Evolutionary conservation across 2,329 filamentous ascomycete genomes (phyloP).

Genomic region (Verticillium nonalfalfae): DNA sequence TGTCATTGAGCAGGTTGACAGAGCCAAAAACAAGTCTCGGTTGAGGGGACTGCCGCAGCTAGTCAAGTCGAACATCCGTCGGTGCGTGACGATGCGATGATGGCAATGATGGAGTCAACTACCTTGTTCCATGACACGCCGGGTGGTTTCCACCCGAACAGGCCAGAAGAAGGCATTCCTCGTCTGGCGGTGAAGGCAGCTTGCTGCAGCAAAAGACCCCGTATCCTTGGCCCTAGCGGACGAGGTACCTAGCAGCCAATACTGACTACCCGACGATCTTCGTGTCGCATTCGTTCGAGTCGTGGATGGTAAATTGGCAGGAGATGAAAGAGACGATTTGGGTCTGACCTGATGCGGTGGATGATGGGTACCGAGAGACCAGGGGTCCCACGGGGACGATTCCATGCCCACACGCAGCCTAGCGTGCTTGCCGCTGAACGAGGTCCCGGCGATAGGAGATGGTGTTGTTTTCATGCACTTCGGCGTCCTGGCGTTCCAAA

Average conservation of each 20-base stretch:
- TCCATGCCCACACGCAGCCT: not conserved
- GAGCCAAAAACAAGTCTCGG: not conserved
- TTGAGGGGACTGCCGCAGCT: not conserved
- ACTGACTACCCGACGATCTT: not conserved
- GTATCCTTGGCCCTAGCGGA: not conserved
- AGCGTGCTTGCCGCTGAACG: not conserved
- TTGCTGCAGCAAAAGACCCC: not conserved
- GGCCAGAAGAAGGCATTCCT: not conserved
- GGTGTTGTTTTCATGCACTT: no score
- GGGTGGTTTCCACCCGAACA: not conserved
- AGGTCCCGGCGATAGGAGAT: no score
- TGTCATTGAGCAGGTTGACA: not conserved
- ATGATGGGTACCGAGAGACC: not conserved
- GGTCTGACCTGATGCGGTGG: not conserved
- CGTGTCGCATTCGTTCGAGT: not conserved
- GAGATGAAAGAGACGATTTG: not conserved
- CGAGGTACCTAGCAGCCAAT: not conserved
- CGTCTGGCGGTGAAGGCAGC: not conserved
- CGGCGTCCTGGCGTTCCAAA: no score
- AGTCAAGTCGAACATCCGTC: not conserved
- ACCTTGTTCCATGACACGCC: not conserved
- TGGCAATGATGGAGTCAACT: not conserved
- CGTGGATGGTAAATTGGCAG: not conserved
- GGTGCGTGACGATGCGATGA: not conserved
- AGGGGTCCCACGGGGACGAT: not conserved